phyloP scores from a whole-genome alignment of 805 yeast genomes.

The Myxozyma lipomycoides region DNA sequence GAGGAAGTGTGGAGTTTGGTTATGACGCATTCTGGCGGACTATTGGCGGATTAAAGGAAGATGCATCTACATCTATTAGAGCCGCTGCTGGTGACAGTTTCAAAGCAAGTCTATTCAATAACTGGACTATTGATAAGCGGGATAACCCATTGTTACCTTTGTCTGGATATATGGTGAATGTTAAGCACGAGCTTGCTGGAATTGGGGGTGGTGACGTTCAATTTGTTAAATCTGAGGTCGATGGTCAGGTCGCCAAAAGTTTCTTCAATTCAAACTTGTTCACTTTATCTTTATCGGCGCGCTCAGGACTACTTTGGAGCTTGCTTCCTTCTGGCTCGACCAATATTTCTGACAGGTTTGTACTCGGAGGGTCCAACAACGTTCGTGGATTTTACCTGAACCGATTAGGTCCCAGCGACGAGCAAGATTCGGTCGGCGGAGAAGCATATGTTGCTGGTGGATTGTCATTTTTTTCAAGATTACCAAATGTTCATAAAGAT shows the following conservation, averaged over 20 bases:
- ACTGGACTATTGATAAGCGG: slow-evolving; percentile 46
- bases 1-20: slow-evolving; percentile 55
- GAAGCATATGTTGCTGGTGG: slow-evolving; percentile 56
- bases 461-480: slow-evolving; percentile 51
- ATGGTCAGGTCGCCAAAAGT: slow-evolving; percentile 37
- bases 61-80: slow-evolving; percentile 55
- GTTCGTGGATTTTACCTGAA: slow-evolving; percentile 66
- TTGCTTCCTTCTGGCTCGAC: slow-evolving; percentile 41
- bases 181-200: slow-evolving; percentile 48
- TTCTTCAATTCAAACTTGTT: slow-evolving; percentile 39
- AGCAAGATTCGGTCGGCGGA: slow-evolving; percentile 63
- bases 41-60: slow-evolving; percentile 43
- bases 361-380: slow-evolving; percentile 73
- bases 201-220: slow-evolving; percentile 31
- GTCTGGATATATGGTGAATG: slow-evolving; percentile 43
- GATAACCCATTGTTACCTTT: slow-evolving; percentile 44
- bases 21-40: slow-evolving; percentile 57
- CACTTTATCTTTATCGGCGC: slow-evolving; percentile 49
- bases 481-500: slow-evolving; percentile 50
- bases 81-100: slow-evolving; percentile 57
- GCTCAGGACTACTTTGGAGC: slow-evolving; percentile 53
- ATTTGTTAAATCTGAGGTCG: slow-evolving; percentile 38
- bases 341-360: slow-evolving; percentile 75
- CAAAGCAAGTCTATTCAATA: slow-evolving; percentile 52
- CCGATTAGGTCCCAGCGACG: slow-evolving; percentile 61